phyloP scores from a whole-genome alignment of 305 asterid genomes.

The Fraxinus dipetala region DNA sequence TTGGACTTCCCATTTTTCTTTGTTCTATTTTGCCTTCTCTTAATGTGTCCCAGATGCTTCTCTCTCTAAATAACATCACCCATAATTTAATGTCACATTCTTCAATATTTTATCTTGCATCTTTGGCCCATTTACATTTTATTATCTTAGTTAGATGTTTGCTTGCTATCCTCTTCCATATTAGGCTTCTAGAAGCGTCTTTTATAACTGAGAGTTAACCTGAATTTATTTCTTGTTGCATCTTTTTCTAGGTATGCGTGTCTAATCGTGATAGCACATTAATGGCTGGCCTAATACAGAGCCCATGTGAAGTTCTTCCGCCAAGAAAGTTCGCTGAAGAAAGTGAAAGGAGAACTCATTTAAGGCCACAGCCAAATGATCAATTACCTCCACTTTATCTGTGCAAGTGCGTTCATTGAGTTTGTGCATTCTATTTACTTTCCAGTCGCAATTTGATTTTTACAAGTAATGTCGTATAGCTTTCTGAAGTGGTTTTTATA shows the following conservation, averaged over 20 bases:
- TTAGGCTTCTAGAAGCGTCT: neutral
- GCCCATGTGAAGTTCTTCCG: constrained; percentile 83
- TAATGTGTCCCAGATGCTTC: neutral
- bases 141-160: neutral
- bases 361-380: constrained; percentile 37
- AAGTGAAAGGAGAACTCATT: constrained; percentile 55
- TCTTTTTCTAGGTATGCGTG: constrained; percentile 70
- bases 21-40: neutral
- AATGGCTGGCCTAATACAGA: constrained; percentile 69
- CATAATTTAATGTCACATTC: neutral
- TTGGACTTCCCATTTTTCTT: neutral
- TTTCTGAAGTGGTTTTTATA: neutral
- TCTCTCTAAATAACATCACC: neutral
- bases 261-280: constrained; percentile 54
- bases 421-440: constrained; percentile 1
- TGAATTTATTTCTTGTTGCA: neutral
- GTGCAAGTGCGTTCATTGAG: constrained; percentile 72
- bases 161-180: neutral
- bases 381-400: constrained; percentile 59
- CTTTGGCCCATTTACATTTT: neutral
- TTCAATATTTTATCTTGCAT: neutral
- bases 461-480: neutral
- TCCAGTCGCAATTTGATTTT: constrained; percentile 8
- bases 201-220: neutral
- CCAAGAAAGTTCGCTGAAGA: constrained; percentile 75